These are phyloP conservation scores for Lentinus polychrous DNA, from an alignment of 1,284 basidiomycete species.

Conservation along the genomic window DNA sequence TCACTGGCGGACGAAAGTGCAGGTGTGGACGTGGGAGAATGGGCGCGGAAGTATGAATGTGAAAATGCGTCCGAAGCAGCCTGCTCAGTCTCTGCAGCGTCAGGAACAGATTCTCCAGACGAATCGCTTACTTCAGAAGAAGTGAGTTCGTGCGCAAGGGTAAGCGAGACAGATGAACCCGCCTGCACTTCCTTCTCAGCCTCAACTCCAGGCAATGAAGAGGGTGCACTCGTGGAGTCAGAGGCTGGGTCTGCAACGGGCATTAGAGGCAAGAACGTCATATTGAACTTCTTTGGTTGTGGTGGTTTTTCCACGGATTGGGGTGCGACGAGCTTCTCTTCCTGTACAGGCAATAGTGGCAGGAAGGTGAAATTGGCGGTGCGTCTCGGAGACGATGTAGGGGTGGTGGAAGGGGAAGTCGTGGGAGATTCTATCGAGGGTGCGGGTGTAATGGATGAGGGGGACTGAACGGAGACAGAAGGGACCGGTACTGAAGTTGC, in stretches of 20 bases:
- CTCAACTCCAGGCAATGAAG: not conserved
- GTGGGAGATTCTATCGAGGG: slow-evolving; percentile 6
- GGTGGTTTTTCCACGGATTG: slow-evolving; percentile 10
- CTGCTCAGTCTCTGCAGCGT: not conserved
- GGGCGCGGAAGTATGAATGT: not conserved
- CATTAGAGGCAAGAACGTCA: slow-evolving; percentile 23
- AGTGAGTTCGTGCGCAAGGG: not conserved
- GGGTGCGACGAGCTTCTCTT: slow-evolving; percentile 9
- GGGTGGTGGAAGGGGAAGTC: slow-evolving; percentile 4
- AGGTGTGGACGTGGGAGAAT: slow-evolving; percentile 10
- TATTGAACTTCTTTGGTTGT: slow-evolving; percentile 20
- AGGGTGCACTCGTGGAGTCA: not conserved
- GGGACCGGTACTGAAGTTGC: not conserved
- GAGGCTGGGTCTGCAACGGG: slow-evolving; percentile 9
- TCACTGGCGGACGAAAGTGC: slow-evolving; percentile 14
- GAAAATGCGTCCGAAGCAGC: not conserved
- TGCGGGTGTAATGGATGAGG: slow-evolving; percentile 1
- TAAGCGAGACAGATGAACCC: not conserved
- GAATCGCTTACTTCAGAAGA: no score
- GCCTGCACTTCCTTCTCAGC: not conserved
- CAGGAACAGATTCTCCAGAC: no score
- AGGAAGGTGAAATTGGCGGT: slow-evolving; percentile 20
- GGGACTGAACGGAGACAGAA: not conserved
- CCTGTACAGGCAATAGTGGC: slow-evolving; percentile 21
- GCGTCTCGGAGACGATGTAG: slow-evolving; percentile 11